Conservation (phyloP, 2,329 filamentous ascomycete species). For the Sporothrix globosa region DNA sequence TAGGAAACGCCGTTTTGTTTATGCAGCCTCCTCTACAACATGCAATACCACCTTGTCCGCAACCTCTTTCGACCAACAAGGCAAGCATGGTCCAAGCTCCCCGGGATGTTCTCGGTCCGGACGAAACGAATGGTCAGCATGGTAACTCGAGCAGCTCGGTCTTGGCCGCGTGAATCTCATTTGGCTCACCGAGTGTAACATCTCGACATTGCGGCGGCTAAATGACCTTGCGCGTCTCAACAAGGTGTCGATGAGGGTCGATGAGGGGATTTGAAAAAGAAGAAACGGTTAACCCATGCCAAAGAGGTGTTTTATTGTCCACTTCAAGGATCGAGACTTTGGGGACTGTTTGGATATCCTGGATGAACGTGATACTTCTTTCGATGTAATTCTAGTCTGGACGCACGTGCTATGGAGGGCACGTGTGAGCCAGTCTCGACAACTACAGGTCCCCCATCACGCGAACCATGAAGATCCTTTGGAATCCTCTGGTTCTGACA, state of each 20-base stretch:
- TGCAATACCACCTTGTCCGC: not conserved
- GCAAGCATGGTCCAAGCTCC: not conserved
- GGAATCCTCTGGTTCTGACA: not conserved
- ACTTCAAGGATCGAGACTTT: not conserved
- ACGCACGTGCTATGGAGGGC: not conserved
- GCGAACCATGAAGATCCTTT: no score
- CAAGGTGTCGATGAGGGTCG: not conserved
- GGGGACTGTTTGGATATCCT: not conserved
- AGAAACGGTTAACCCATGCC: not conserved
- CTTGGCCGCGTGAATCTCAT: not conserved
- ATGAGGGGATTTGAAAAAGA: no score
- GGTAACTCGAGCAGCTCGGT: not conserved
- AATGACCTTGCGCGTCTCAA: not conserved
- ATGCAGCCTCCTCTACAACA: not conserved
- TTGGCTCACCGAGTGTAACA: slow-evolving; percentile 22
- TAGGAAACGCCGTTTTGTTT: no score
- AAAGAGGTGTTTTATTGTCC: not conserved
- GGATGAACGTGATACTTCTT: not conserved
- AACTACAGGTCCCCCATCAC: not conserved
- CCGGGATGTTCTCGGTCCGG: not conserved
- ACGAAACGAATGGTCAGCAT: not conserved
- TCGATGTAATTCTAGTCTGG: not conserved
- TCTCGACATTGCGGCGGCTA: not conserved
- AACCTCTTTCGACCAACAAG: no score
- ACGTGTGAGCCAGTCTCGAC: slow-evolving; percentile 15